A percentile compares a stretch with the other conserved stretches of the same genome.
These are phyloP conservation scores for Schrenkiella parvula DNA, from an alignment of 345 rosid species.

Conservation along the genomic window DNA sequence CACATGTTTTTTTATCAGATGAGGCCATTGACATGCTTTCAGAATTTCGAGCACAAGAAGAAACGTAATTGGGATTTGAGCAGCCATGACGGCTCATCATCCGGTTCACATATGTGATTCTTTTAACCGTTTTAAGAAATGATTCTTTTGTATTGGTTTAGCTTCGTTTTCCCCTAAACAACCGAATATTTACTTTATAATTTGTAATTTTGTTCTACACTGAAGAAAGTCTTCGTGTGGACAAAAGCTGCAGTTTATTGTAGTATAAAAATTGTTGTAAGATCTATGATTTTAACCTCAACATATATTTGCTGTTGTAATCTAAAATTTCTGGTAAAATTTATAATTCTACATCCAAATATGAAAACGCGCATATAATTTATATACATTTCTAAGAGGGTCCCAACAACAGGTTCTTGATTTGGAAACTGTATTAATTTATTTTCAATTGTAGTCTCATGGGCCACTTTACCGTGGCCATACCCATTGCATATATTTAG, in stretches of 20 bases:
- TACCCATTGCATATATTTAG: background rate
- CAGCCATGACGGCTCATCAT: conserved; percentile 44
- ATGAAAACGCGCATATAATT: conserved; percentile 1
- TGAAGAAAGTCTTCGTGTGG: conserved; percentile 3
- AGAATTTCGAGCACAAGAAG: conserved; percentile 61
- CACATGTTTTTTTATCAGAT: conserved; percentile 40
- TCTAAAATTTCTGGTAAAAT: background rate
- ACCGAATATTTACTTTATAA: background rate
- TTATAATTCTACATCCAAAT: background rate
- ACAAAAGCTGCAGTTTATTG: background rate
- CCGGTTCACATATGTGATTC: conserved; percentile 47
- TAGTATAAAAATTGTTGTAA: conserved; percentile 5
- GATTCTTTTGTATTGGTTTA: conserved; percentile 17
- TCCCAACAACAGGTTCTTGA: conserved; percentile 23
- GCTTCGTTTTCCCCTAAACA: conserved; percentile 9
- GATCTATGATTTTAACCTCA: background rate
- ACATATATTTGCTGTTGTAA: conserved; percentile 3
- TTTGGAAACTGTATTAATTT: conserved; percentile 16
- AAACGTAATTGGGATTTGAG: conserved; percentile 56
- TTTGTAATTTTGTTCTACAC: conserved; percentile 6
- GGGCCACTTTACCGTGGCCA: conserved; percentile 9
- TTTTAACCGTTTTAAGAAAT: conserved; percentile 6
- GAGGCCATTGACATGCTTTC: conserved; percentile 73
- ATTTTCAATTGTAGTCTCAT: conserved; percentile 3
- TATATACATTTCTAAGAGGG: conserved; percentile 12